Base-by-base conservation (phyloP, 2,329 filamentous ascomycete genomes). In the Calonectria honghensis region DNA sequence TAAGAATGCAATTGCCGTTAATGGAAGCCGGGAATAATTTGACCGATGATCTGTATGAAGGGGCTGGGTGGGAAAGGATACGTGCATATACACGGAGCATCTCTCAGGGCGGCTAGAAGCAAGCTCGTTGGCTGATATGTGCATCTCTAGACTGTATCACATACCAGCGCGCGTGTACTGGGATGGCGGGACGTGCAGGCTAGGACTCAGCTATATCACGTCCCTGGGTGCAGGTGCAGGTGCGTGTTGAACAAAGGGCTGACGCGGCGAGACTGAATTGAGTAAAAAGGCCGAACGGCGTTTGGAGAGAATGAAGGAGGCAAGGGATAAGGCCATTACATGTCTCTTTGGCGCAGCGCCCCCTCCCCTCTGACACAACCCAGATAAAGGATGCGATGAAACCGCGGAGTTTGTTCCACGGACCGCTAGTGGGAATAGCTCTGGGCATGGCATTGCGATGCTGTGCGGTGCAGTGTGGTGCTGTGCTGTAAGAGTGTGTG, bases 361-460 rank as follows among this genome's bases (percentile, higher is more conserved):
- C 18, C 45, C 45, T 13, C 39, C 6, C 41, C 35, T 41, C 39
- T 32, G 35, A 54, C n/a, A 52, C 37, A 50, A n/a, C 52, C 39
- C 50, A 37, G 54, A 68, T 67, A 64, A 51, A 70, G 68, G 48
- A 57, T 61, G 39, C 37, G 37, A 61, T 72, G 51, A 72, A 72
- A 72, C 63, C 29, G 50, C 51, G 29, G 51, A 66, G 37, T 48
- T 71, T 54, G n/a, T 41, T 65, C 35, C 68, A 54, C 48, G 35
- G 48, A 71, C 45, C 59, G 39, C 48, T 48, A 32, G 35, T 35
- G 68, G 32, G 50, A 61, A 45, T 68, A 32, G 32, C 63, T 41
- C 41, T 72, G 52, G 32, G 31, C 24, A 61, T 20, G 57, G 35
- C 35, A 39, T 18, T 41, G 37, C 24, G 13, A 24, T 52, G 48